Base-by-base conservation (phyloP, 2,329 filamentous ascomycete species). In the Exophiala dermatitidis region DNA sequence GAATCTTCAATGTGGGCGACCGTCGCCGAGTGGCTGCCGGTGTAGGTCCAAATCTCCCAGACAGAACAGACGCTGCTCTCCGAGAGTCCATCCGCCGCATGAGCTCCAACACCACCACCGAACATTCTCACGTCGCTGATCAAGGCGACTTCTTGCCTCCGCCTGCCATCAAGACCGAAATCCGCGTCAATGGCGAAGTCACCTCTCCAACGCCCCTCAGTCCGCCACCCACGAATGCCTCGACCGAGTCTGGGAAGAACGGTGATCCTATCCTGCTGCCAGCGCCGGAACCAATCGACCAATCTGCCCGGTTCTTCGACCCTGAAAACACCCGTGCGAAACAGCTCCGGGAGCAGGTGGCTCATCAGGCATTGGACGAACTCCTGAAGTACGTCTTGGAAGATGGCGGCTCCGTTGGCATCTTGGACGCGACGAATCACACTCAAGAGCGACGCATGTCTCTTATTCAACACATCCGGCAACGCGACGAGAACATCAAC, bases 1-100 rank as follows among this genome's bases (percentile, higher is more conserved):
- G 80, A 62, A 96, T 98, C 63, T 98, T 98, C 81, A 98, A 98
- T 65, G 93, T 98, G 36, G 93, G 93, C 56, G 91, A 95, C 70
- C 81, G 90, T 65, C 81, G 93, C 64, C 85, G 93, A 63, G 81
- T 90, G 47, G 88, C 85, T 12, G 87, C 86, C 41, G 86, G 77
- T 30, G 74, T 85, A 47, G 55, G 50, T n/a, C 42, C 43, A 26
- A 66, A 62, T 46, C 61, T 65, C 36, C 63, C 72, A 28, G 70
- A 74, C 52, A 48, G 31, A 19, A 57, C 53, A n/a, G 42, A 52
- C 36, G 69, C 66, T 30, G 69, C 69, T 29, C 65, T 74, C 19
- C 65, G 72, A 43, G 71, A 73, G 51, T 74, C 71, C 1, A 70
- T 74, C 28, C 70, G 71, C 46, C 66, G 67, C 30, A 65, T 74